A percentile compares a stretch with the other conserved stretches of the same genome.
phyloP scores from a whole-genome alignment of 1,284 basidiomycete species.

The Ceratobasidium sp. region DNA sequence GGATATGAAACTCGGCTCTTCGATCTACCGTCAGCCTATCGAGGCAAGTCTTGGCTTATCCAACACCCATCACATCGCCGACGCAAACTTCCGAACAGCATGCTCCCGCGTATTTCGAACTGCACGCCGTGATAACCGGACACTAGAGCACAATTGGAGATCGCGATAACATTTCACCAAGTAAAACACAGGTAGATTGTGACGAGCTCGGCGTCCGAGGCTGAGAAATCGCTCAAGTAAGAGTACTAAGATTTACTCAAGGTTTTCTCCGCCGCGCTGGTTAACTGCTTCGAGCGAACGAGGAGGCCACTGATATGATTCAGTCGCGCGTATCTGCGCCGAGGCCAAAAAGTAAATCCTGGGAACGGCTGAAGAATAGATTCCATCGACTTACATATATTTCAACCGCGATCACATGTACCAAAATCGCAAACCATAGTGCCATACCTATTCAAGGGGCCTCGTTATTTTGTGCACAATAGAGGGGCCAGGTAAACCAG shows the following conservation, averaged over 20 bases:
- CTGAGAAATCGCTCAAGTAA: background rate
- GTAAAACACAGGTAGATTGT: background rate
- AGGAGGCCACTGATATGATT: conserved; percentile 32
- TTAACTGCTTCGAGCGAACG: conserved; percentile 28
- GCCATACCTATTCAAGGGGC: conserved; percentile 39
- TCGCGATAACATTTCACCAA: conserved; percentile 5
- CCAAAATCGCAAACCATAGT: conserved; percentile 46
- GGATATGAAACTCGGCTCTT: background rate
- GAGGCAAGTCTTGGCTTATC: conserved; percentile 20
- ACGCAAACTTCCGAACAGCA: conserved; percentile 9
- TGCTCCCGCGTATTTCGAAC: conserved; percentile 11
- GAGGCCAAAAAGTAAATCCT: background rate
- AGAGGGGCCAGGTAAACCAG: background rate
- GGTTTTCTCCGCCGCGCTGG: background rate
- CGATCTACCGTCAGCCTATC: conserved; percentile 6
- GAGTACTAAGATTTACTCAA: conserved; percentile 20
- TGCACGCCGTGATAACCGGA: background rate
- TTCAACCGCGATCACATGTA: conserved; percentile 46
- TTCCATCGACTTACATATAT: conserved; percentile 44
- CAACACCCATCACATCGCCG: conserved; percentile 3
- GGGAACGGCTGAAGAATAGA: background rate
- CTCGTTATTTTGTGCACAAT: background rate
- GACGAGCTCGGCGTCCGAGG: background rate
- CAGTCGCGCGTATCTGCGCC: conserved; percentile 15
- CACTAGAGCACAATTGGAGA: conserved; percentile 10